These are phyloP conservation scores for Guyanaporus albipodus DNA, from an alignment of 768 basidiomycete species.

Conservation along the genomic window DNA sequence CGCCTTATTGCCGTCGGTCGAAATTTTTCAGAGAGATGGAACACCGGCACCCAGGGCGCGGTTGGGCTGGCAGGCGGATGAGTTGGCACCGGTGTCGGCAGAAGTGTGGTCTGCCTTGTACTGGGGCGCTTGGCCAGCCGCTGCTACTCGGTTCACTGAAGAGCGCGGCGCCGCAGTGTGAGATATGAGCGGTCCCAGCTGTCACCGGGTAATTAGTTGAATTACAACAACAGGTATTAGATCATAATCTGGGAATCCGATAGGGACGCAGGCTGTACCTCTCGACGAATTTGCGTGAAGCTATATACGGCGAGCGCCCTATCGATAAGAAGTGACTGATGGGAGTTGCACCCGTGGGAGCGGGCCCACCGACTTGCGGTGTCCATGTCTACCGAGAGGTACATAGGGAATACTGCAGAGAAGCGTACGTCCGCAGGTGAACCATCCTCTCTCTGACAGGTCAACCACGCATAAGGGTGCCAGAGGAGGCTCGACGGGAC, in stretches of 20 bases:
- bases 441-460: no score
- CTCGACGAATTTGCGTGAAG: slow-evolving; percentile 30
- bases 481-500: neutral
- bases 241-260: slow-evolving; percentile 28
- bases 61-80: no score
- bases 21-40: slow-evolving; percentile 1
- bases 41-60: no score
- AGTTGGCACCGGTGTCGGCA: neutral
- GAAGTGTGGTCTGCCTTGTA: slow-evolving; percentile 1
- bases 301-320: slow-evolving; percentile 36
- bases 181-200: slow-evolving; percentile 20
- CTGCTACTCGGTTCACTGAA: slow-evolving; percentile 19
- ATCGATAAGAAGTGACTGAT: slow-evolving; percentile 56
- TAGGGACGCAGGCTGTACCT: slow-evolving; percentile 26
- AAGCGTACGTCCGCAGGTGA: neutral
- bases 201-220: slow-evolving; percentile 20
- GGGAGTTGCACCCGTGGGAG: slow-evolving; percentile 36
- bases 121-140: slow-evolving; percentile 10
- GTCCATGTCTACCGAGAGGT: no score
- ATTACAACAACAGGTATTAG: slow-evolving; percentile 13
- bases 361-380: no score
- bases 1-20: slow-evolving; percentile 18
- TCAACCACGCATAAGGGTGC: no score
- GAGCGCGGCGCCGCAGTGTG: slow-evolving; percentile 6
- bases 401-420: slow-evolving; percentile 11